Base-by-base conservation (phyloP, 2,329 filamentous ascomycete species). In the Trichoderma atroviride region DNA sequence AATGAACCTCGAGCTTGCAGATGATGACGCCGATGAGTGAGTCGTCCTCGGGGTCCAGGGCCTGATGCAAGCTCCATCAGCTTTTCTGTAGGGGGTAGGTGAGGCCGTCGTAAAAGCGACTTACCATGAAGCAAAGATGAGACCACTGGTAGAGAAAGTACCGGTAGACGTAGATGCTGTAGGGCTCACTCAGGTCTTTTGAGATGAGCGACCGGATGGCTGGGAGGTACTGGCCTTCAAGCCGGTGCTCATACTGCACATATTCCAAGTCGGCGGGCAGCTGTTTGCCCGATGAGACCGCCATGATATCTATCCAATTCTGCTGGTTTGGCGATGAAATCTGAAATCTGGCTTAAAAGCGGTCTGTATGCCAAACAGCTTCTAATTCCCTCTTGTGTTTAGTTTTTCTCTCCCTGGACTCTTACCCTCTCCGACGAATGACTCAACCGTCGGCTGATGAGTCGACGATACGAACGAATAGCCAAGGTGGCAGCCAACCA, bases 101-200 rank as follows among this genome's bases (percentile, higher is more conserved):
- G 22, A 56, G 35, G 40, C 19, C 19, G 5, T 16, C 7, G 7
- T 5, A 24, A 9, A 40, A 9, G 33, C 56, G 14, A 72, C 76
- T 70, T 40, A 95, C 94, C 89, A 98, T 92, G 81, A 93, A 98
- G 81, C 96, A 99, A n/a, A 99, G 83, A 77, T 98, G 91, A 5
- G 92, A 92, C 96, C 96, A 99, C 86, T 98, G 94, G 78, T 96
- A 97, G 22, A 99, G 84, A 76, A 99, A 99, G 80, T 99, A 99
- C 37, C 96, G 90, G 80, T 98, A 99, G 70, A 99, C 96, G 83
- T 99, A 99, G 78, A 99, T 98, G 81, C 95, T 98, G 80, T 99
- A 99, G 1, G 96, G 96, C 80, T 99, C 96, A 74, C 95, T 98
- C 61, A 99, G 86, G 78, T 98, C 96, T 76, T 95, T 97, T 56